Conservation (phyloP, 2,329 filamentous ascomycete genomes). For the Exophiala lecanii-corni region DNA sequence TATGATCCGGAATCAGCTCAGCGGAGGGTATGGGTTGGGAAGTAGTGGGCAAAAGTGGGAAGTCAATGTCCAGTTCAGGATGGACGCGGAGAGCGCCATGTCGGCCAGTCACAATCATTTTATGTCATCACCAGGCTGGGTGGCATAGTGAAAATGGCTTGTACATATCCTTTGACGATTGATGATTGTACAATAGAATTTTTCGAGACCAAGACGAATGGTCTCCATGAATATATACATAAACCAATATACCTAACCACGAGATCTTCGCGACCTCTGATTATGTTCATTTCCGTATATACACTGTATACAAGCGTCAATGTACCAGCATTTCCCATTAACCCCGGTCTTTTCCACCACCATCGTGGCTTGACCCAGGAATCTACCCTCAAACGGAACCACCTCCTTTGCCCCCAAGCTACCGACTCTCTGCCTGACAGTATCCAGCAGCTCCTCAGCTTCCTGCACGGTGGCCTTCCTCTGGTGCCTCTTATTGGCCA, state of each 20-base stretch:
- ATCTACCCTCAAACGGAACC: slow-evolving; percentile 39
- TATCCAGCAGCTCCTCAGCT: slow-evolving; percentile 53
- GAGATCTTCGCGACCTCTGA: no score
- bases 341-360: slow-evolving; percentile 19
- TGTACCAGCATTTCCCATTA: no score
- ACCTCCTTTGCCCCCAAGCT: slow-evolving; percentile 40
- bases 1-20: slow-evolving; percentile 77
- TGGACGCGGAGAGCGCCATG: slow-evolving; percentile 36
- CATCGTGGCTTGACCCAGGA: slow-evolving; percentile 31
- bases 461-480: slow-evolving; percentile 58
- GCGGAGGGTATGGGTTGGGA: slow-evolving; percentile 78
- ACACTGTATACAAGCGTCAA: no score
- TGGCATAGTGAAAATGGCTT: no score
- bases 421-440: slow-evolving; percentile 43
- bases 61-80: slow-evolving; percentile 75
- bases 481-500: slow-evolving; percentile 64
- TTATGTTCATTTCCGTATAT: no score
- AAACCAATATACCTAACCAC: no score
- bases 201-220: no score
- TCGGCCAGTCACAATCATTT: slow-evolving; percentile 22
- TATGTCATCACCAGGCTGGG: slow-evolving; percentile 11
- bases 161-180: no score
- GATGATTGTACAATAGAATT: no score
- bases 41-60: slow-evolving; percentile 77
- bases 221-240: no score